A percentile compares a stretch with the other conserved stretches of the same genome.
Conservation (phyloP, 2,329 filamentous ascomycete genomes). For the Trichoderma hamatum region DNA sequence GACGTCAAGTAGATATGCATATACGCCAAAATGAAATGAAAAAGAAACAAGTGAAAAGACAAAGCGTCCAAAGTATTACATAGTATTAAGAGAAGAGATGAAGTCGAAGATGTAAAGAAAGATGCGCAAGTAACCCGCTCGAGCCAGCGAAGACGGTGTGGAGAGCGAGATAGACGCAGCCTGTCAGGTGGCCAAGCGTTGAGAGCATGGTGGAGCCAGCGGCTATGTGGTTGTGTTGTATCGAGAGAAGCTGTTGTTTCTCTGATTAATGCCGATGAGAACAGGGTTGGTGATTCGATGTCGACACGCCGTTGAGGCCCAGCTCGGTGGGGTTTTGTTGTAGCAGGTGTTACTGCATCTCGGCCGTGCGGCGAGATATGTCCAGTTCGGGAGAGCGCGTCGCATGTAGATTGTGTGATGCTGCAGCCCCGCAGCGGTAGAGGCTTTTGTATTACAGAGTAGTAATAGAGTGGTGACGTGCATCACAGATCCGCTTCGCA, state of each 20-base stretch:
- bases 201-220: conserved; percentile 23
- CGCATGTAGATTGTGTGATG: conserved; percentile 10
- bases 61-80: conserved; percentile 12
- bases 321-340: conserved; percentile 7
- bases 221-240: conserved; percentile 10
- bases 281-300: conserved; percentile 29
- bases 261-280: conserved; percentile 24
- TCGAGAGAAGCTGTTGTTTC: neutral
- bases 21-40: conserved; percentile 19
- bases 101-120: conserved; percentile 7
- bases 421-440: conserved; percentile 28
- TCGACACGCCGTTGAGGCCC: conserved; percentile 11
- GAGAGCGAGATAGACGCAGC: conserved; percentile 21
- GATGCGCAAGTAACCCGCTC: conserved; percentile 29
- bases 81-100: conserved; percentile 16
- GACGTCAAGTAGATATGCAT: conserved; percentile 17
- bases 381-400: conserved; percentile 22
- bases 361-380: conserved; percentile 22
- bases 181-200: conserved; percentile 29
- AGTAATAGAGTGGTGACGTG: conserved; percentile 25
- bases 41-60: neutral
- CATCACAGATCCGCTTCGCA: conserved; percentile 26
- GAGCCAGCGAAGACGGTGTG: conserved; percentile 33
- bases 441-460: conserved; percentile 3
- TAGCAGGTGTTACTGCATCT: conserved; percentile 15